These are phyloP conservation scores for Mrakia blollopis DNA, from an alignment of 768 basidiomycete genomes.

Conservation along the genomic window DNA sequence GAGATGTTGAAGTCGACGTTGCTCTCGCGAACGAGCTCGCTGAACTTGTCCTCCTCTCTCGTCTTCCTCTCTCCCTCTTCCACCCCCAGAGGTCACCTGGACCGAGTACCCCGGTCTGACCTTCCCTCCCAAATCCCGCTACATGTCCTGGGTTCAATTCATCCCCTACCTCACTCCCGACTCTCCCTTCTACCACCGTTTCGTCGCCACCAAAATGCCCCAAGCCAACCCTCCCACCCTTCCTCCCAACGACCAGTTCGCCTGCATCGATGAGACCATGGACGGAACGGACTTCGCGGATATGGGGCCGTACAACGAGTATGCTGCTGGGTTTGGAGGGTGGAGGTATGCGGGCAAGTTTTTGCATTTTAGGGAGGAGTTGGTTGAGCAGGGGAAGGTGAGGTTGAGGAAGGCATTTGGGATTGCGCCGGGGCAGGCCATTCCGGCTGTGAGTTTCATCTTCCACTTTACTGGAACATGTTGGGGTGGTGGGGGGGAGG, in stretches of 20 bases:
- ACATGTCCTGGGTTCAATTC: not conserved
- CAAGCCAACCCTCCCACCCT: not conserved
- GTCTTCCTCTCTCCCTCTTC: not conserved
- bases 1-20: not conserved
- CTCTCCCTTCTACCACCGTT: not conserved
- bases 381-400: conserved; percentile 3
- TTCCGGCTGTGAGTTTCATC: not conserved
- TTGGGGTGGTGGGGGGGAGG: not conserved
- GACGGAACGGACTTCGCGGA: conserved; percentile 1
- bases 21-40: not conserved
- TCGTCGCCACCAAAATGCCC: too few species aligned
- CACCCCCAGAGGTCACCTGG: not conserved
- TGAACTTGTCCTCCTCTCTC: not conserved
- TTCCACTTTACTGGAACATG: not conserved
- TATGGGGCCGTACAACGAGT: conserved; percentile 1
- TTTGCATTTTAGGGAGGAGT: not conserved
- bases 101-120: not conserved
- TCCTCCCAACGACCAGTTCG: conserved; percentile 7
- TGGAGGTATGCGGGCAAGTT: not conserved
- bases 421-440: not conserved
- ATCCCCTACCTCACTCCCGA: not conserved
- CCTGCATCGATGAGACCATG: conserved; percentile 9
- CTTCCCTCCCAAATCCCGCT: not conserved
- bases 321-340: not conserved
- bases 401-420: not conserved